phyloP scores from a whole-genome alignment of 139 green algal genomes.

The Spirogloea muscicola region DNA sequence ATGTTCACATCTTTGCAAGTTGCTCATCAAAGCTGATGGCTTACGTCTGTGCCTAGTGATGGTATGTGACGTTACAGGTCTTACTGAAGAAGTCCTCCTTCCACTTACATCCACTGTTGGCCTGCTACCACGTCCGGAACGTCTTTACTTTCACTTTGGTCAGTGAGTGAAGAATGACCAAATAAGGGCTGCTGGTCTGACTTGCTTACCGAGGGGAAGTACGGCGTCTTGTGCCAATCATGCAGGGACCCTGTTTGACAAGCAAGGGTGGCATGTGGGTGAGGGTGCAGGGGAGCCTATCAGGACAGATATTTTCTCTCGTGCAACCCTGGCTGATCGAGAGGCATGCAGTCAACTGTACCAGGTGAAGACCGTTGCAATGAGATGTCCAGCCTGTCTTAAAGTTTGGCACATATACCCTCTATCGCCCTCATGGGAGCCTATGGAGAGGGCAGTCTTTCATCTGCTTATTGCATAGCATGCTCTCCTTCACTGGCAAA shows the following conservation, averaged over 20 bases:
- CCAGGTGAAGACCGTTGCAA: too few relatives aligned
- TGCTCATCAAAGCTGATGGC: neutral
- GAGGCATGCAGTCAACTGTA: too few relatives aligned
- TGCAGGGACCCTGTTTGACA: neutral
- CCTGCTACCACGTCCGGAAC: slow-evolving; percentile 25
- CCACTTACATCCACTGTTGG: slow-evolving; percentile 6
- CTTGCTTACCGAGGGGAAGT: neutral
- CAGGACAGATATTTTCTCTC: neutral
- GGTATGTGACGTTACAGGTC: neutral
- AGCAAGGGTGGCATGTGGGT: neutral
- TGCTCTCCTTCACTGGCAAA: neutral
- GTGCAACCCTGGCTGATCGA: neutral
- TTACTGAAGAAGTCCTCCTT: neutral
- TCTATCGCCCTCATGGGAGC: too few relatives aligned
- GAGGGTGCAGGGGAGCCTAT: neutral
- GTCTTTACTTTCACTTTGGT: slow-evolving; percentile 30
- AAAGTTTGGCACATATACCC: too few relatives aligned
- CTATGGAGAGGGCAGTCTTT: too few relatives aligned
- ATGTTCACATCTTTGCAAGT: too few relatives aligned
- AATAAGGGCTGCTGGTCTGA: too few relatives aligned
- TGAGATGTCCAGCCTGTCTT: too few relatives aligned
- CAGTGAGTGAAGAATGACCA: too few relatives aligned
- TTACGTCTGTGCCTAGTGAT: neutral
- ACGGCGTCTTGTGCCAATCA: neutral
- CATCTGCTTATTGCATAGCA: too few relatives aligned